Conservation (phyloP, 1,284 basidiomycete species). For the Cryptococcus sp. region DNA sequence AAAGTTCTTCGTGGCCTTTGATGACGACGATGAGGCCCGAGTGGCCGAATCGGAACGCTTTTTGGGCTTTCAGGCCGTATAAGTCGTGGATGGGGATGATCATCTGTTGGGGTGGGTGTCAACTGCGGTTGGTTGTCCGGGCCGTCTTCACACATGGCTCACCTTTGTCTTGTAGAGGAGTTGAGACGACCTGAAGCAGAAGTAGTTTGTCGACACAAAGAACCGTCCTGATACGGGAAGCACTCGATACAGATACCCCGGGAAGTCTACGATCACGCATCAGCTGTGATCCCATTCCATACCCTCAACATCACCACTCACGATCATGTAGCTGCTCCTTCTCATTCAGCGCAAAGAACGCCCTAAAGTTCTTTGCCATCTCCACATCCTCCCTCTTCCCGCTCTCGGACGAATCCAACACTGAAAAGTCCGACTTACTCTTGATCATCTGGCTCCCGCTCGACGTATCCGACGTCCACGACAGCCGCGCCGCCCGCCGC, state of each 20-base stretch:
- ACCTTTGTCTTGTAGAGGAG: slow-evolving; percentile 75
- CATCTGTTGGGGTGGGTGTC: slow-evolving; percentile 62
- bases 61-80: slow-evolving; percentile 75
- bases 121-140: background rate
- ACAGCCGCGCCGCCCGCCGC: slow-evolving; percentile 11
- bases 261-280: slow-evolving; percentile 61
- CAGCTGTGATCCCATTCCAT: background rate
- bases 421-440: slow-evolving; percentile 58
- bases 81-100: slow-evolving; percentile 86
- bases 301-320: slow-evolving; percentile 52
- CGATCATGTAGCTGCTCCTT: slow-evolving; percentile 81
- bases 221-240: slow-evolving; percentile 80
- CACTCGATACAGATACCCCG: slow-evolving; percentile 79
- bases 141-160: slow-evolving; percentile 34
- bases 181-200: slow-evolving; percentile 84
- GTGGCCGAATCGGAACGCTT: slow-evolving; percentile 82
- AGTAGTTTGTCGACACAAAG: slow-evolving; percentile 79
- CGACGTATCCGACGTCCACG: slow-evolving; percentile 21
- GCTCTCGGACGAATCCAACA: slow-evolving; percentile 55
- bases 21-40: slow-evolving; percentile 85
- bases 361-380: slow-evolving; percentile 58
- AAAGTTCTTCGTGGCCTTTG: slow-evolving; percentile 93
- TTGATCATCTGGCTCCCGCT: slow-evolving; percentile 19
- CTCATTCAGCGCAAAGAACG: slow-evolving; percentile 76
- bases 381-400: slow-evolving; percentile 33